A percentile compares a stretch with the other conserved stretches of the same genome.
phyloP scores from a whole-genome alignment of 176 grass and related monocot species.

The Pontederia paniculata region DNA sequence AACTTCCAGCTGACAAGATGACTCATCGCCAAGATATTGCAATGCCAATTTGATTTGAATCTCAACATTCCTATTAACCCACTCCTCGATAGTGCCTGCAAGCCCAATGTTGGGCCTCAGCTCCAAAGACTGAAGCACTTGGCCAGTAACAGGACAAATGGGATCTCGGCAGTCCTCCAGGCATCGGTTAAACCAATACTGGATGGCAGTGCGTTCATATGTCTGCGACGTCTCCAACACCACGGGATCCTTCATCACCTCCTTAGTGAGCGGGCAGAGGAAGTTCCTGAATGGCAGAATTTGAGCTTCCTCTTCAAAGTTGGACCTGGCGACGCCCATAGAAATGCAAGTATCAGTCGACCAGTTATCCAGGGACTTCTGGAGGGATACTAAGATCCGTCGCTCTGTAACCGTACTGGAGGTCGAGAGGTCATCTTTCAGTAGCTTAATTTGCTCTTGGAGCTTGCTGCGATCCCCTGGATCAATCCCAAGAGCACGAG shows the following conservation, averaged over 20 bases:
- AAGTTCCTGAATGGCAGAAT: constrained; percentile 13
- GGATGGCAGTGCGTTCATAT: constrained; percentile 10
- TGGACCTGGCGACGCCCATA: not conserved
- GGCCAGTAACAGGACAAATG: constrained; percentile 7
- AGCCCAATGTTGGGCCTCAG: constrained; percentile 16
- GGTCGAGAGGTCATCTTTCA: not conserved
- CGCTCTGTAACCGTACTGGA: constrained; percentile 4
- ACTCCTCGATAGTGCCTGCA: constrained; percentile 8
- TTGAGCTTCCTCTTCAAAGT: constrained; percentile 13
- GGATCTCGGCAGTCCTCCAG: constrained; percentile 10
- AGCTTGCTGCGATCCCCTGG: not conserved
- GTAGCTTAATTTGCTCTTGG: constrained; percentile 4
- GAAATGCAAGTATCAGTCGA: constrained; percentile 5
- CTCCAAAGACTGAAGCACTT: constrained; percentile 1
- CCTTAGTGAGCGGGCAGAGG: constrained; percentile 15
- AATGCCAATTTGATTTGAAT: constrained; percentile 11
- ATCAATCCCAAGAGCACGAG: constrained; percentile 13
- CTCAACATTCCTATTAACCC: constrained; percentile 17
- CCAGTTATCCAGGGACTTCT: constrained; percentile 11
- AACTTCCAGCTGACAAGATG: not conserved
- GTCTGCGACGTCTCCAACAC: constrained; percentile 11
- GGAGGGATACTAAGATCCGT: constrained; percentile 9
- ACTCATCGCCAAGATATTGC: constrained; percentile 3
- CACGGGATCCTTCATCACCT: constrained; percentile 14
- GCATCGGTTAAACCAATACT: constrained; percentile 13